Evolutionary conservation across 306 rosid genomes (phyloP).

Genomic region (Acacia crassicarpa): DNA sequence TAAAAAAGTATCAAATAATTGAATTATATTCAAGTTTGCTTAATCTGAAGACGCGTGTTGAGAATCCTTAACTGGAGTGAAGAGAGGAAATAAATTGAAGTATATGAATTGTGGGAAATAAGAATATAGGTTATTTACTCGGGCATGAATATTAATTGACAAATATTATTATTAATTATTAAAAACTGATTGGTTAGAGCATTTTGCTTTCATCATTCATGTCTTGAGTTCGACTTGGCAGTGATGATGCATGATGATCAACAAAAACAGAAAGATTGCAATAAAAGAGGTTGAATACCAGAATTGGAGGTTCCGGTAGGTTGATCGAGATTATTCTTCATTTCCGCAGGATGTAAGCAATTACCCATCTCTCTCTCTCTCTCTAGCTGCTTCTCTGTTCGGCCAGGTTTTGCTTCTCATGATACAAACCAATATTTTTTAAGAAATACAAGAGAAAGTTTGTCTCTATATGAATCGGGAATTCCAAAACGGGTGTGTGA

Average conservation of each 20-base stretch:
- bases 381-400: not conserved
- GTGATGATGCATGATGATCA: too few relatives aligned
- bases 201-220: too few relatives aligned
- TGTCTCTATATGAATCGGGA: not conserved
- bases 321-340: slow-evolving; percentile 52
- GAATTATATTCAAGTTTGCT: not conserved
- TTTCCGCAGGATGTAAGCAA: slow-evolving; percentile 79
- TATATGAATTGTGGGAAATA: too few relatives aligned
- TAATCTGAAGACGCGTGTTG: not conserved
- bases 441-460: not conserved
- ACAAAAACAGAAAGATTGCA: not conserved
- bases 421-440: not conserved
- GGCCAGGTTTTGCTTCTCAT: not conserved
- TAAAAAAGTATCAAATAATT: not conserved
- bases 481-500: not conserved
- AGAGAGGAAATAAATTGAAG: too few relatives aligned
- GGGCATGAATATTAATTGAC: too few relatives aligned
- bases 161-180: too few relatives aligned
- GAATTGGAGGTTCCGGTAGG: slow-evolving; percentile 51
- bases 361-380: slow-evolving; percentile 62
- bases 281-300: slow-evolving; percentile 41
- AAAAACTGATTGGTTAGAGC: too few relatives aligned
- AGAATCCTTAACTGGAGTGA: not conserved
- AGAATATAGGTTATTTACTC: too few relatives aligned
- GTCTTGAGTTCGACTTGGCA: too few relatives aligned